These are phyloP conservation scores for Lodderomyces orthopsilosis DNA, from an alignment of 1,139 yeast species.

Conservation along the genomic window DNA sequence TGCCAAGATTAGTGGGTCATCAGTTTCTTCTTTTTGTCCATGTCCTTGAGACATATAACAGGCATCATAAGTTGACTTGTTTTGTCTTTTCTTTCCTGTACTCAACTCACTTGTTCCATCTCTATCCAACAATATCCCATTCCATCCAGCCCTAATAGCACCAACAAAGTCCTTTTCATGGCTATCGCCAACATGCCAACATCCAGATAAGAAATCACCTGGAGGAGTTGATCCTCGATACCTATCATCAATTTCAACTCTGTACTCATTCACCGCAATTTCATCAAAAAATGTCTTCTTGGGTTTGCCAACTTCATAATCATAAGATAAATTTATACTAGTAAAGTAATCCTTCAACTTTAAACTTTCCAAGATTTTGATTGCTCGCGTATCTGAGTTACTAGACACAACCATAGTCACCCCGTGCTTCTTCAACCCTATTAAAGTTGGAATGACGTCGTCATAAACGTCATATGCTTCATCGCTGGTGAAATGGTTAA, in stretches of 20 bases:
- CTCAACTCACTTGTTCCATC: conserved; percentile 20
- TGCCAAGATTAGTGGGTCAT: conserved; percentile 25
- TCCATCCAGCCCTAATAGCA: conserved; percentile 57
- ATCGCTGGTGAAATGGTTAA: conserved; percentile 44
- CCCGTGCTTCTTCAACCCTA: conserved; percentile 26
- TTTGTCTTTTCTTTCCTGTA: conserved; percentile 2
- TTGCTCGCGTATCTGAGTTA: conserved; percentile 58
- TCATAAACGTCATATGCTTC: conserved; percentile 53
- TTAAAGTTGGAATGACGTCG: conserved; percentile 52
- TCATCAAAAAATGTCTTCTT: conserved; percentile 42
- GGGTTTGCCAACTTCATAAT: conserved; percentile 55
- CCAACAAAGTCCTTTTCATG: conserved; percentile 52
- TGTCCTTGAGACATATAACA: conserved; percentile 9
- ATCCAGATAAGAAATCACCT: conserved; percentile 19
- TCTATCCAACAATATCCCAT: conserved; percentile 55
- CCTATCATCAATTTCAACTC: conserved; percentile 1
- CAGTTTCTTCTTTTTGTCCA: neutral
- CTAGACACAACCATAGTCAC: conserved; percentile 48
- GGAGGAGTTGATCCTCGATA: conserved; percentile 14
- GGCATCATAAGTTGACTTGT: conserved; percentile 10
- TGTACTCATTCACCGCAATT: conserved; percentile 19
- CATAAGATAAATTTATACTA: conserved; percentile 53
- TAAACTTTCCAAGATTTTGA: conserved; percentile 43
- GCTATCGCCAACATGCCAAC: conserved; percentile 72
- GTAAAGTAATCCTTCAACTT: conserved; percentile 40